phyloP scores from a whole-genome alignment of 345 rosid species.

The Hevea brasiliensis region DNA sequence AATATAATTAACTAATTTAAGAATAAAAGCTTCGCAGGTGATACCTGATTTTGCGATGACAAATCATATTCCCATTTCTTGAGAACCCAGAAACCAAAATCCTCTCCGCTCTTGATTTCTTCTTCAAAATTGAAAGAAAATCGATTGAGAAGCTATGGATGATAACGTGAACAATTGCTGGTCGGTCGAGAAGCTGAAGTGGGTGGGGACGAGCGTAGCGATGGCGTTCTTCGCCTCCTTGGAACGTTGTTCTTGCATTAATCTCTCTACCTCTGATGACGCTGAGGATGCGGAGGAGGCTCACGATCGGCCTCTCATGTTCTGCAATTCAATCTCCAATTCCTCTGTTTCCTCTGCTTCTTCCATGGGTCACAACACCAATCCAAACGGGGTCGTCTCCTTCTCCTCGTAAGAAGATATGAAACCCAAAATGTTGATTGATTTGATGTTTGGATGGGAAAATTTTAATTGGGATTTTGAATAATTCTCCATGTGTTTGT shows the following conservation, averaged over 20 bases:
- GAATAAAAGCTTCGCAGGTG: no score
- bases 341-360: constrained; percentile 4
- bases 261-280: constrained; percentile 50
- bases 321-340: constrained; percentile 24
- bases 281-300: constrained; percentile 37
- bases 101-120: background rate
- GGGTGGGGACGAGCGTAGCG: constrained; percentile 54
- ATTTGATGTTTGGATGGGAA: background rate
- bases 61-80: background rate
- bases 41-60: no score
- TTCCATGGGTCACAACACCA: background rate
- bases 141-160: background rate
- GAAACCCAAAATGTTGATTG: background rate
- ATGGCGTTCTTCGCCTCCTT: constrained; percentile 53
- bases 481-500: background rate
- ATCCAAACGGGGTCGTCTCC: background rate
- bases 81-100: background rate
- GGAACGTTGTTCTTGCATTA: constrained; percentile 50
- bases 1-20: background rate
- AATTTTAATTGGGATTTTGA: background rate
- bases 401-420: background rate
- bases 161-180: constrained; percentile 19
- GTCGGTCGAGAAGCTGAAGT: constrained; percentile 42
- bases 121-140: background rate
- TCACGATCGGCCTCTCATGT: constrained; percentile 47